Evolutionary conservation across 225 moss, liverwort and hornwort genomes (phyloP).

Genomic region (Bryoerythrophyllum caledonicum): DNA sequence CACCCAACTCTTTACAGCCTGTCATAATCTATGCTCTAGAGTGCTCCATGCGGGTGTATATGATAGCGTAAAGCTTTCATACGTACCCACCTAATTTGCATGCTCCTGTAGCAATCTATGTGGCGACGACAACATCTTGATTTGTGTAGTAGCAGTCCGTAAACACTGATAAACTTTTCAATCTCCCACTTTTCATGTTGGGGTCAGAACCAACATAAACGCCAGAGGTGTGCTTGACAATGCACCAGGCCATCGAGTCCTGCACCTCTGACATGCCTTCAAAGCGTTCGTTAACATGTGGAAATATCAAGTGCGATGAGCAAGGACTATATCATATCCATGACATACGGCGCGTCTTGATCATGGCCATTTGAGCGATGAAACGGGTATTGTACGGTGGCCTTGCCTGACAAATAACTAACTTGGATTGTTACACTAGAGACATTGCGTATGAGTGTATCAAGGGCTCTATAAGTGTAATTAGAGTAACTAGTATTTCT

Average conservation of each 20-base stretch:
- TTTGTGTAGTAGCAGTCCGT: neutral
- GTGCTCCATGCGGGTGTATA: constrained; percentile 11
- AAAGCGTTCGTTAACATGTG: neutral
- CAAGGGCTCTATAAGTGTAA: too few relatives aligned
- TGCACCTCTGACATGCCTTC: neutral
- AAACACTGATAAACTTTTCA: neutral
- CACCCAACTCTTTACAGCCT: neutral
- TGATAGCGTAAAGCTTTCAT: neutral
- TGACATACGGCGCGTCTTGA: neutral
- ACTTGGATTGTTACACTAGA: too few relatives aligned
- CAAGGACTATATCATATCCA: neutral
- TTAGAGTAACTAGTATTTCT: too few relatives aligned
- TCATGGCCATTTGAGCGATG: too few relatives aligned
- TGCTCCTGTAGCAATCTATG: neutral
- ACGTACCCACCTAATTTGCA: neutral
- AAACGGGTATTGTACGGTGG: neutral
- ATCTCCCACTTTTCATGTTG: neutral
- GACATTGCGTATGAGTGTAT: too few relatives aligned
- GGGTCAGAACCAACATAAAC: neutral
- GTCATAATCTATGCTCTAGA: neutral
- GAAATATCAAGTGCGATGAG: neutral
- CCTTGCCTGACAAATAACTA: neutral
- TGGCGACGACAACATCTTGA: neutral
- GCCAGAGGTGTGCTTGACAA: neutral
- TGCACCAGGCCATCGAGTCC: neutral